Base-by-base conservation (phyloP, 1,284 basidiomycete genomes). In the Sanghuangporus baumii region DNA sequence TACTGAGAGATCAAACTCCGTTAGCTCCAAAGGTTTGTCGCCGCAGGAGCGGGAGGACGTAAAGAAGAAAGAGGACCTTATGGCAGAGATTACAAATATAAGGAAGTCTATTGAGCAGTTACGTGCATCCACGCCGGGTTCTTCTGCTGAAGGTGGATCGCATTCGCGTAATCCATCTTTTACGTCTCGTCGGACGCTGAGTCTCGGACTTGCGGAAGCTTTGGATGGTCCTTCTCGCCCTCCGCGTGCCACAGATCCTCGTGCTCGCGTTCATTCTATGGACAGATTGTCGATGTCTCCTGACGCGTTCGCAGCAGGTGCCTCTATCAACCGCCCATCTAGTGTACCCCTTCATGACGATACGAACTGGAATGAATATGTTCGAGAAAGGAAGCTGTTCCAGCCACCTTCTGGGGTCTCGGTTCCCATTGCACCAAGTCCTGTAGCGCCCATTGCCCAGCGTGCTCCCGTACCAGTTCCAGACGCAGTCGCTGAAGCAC, bases 371-470 rank as follows among this genome's bases (percentile, higher is more conserved):
- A 88, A 93, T 67, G 73, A 81, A 55, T 93, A 93, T 72, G 81
- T 92, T 60, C 86, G 84, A 54, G 90, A 93, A 57, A 84, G 90
- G 64, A 91, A 88, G 71, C 78, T 93, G 9, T 75, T 93, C 62
- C 88, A 91, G 69, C 90, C 91, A 55, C 90, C 91, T n/a, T 82
- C 86, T 36, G 91, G 91, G 8, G 79, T 89, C 51, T 85, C 87
- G 6, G 76, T 84, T 26, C 90, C 90, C 1, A 92, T 93, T 68
- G 75, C 79, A 3, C 85, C 87, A 8, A 83, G 83, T 12, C 76
- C 82, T 43, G 67, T 83, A 38, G 74, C 74, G 41, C 70, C 79
- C 34, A 69, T 74, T 55, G 71, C 78, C 43, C 52, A 57, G 20
- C 52, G 68, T 43, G 70, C 75, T 55, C 78, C 84, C 50, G 73